Evolutionary conservation across 768 basidiomycete genomes (phyloP), one percentile per base, ranked within the genome.

Genomic region (Suillus lakei): DNA sequence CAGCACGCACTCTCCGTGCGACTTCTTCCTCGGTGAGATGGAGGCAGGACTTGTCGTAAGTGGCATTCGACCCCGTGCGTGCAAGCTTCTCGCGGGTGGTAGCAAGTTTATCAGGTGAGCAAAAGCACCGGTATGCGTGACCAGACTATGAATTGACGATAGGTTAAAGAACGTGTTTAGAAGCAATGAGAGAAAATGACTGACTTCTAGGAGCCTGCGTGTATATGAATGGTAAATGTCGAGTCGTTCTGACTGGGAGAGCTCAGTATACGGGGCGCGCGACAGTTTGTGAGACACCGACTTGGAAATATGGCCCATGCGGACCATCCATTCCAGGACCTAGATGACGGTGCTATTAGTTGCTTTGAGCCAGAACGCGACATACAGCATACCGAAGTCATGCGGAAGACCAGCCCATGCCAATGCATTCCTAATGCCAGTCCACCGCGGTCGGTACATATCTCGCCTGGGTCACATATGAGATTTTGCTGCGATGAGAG

Each of bases 81-180:
- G 89, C 89, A 10, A 96, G 80, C 60, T 83, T 85, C 70, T 90
- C 88, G 38, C 92, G 87, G 21, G 88, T 92, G 13, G 82, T 81
- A 0, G 86, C 74, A 4, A 99, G 83, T 54, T 86, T 85, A 66
- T 92, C 89, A 0, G 88, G 81, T 2, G 91, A 86, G 77, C 97
- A 98, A 81, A 99, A 99, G 77, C 98, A 99, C 23, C 93, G 90
- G 74, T 99, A 99, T 8, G 96, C 97, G 65, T 92, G 87, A 5
- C 91, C 94, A 50, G 86, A 85, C 96, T 98, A 67, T 36, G 48
- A 56, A 38, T 28, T 28, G 61, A 5, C 16, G 21, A 43, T 13
- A n/a, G 21, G 26, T 50, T 53, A 48, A 21, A 5, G 34, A 41
- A 9, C n/a, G n/a, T n/a, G n/a, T n/a, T n/a, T n/a, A 21, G 36